Conservation (phyloP, 352 stramenopile species). For the Sclerospora graminicola region DNA sequence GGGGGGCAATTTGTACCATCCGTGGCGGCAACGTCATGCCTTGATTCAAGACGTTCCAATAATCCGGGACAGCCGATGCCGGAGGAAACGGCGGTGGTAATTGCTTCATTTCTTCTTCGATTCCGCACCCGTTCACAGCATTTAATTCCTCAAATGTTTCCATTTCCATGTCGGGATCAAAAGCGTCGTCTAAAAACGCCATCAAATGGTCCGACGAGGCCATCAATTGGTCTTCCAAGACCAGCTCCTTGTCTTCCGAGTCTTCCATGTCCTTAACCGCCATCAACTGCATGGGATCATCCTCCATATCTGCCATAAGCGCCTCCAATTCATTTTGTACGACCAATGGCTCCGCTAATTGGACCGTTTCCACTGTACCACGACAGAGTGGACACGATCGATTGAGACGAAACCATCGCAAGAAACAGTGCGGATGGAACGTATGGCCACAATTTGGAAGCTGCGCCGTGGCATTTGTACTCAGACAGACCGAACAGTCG, state of each 20-base stretch:
- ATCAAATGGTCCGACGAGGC: conserved; percentile 35
- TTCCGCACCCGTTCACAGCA: too few relatives aligned
- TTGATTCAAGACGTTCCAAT: conserved; percentile 82
- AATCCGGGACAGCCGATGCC: conserved; percentile 70
- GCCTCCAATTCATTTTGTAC: conserved; percentile 64
- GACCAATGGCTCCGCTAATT: conserved; percentile 32
- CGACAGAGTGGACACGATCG: conserved; percentile 67
- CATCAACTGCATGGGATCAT: conserved; percentile 28
- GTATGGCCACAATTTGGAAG: conserved; percentile 59
- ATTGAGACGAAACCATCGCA: conserved; percentile 70
- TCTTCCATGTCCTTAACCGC: not conserved
- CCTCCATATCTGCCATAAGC: conserved; percentile 65
- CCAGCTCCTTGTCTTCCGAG: conserved; percentile 9
- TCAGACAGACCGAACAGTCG: conserved; percentile 71
- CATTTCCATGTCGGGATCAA: conserved; percentile 63
- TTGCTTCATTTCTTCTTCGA: conserved; percentile 1
- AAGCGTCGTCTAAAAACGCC: conserved; percentile 43
- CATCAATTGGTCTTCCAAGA: conserved; percentile 25
- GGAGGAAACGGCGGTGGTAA: conserved; percentile 41
- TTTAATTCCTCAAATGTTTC: conserved; percentile 41
- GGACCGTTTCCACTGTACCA: conserved; percentile 43
- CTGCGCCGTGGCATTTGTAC: conserved; percentile 58
- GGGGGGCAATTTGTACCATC: conserved; percentile 74
- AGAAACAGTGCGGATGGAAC: conserved; percentile 72
- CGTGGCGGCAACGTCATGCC: conserved; percentile 27